Conservation (phyloP, 2,329 filamentous ascomycete genomes). For the Fusarium burgessii region DNA sequence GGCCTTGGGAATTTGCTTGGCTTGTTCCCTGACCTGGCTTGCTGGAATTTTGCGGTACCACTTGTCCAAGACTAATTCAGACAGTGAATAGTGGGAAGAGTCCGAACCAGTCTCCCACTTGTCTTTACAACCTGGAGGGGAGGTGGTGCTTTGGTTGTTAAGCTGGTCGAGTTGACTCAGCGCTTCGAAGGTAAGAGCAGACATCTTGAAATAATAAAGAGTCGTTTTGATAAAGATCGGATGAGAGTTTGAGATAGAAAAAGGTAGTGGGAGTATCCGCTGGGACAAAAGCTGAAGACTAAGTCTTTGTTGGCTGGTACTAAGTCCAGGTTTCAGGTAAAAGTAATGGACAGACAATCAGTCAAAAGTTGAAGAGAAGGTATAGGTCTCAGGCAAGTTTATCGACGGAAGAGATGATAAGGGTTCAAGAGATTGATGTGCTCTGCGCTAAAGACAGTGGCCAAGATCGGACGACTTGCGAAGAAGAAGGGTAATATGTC, state of each 20-base stretch:
- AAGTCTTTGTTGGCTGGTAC: background rate
- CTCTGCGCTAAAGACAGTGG: background rate
- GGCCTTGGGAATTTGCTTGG: background rate
- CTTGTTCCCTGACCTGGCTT: conserved; percentile 18
- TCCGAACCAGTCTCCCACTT: conserved; percentile 13
- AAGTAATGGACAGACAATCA: background rate
- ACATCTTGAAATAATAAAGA: background rate
- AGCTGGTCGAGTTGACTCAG: background rate
- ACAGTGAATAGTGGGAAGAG: conserved; percentile 24
- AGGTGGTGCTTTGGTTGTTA: background rate
- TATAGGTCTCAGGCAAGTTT: fast-evolving
- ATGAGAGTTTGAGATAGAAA: background rate
- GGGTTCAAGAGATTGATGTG: background rate
- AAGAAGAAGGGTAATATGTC: background rate
- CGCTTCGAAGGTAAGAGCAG: background rate
- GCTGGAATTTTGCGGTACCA: conserved; percentile 20
- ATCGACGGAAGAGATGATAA: fast-evolving
- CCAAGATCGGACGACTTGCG: background rate
- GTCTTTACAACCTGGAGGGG: background rate
- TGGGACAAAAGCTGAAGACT: background rate
- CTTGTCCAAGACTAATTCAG: background rate
- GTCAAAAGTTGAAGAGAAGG: background rate
- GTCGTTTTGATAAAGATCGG: fast-evolving
- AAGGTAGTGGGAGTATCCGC: fast-evolving
- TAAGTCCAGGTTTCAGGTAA: fast-evolving